Percentiles rank a stretch among this genome's conserved stretches.
Evolutionary conservation across 169 alveolate species (phyloP).

Genomic region (Plasmodium cynomolgi): DNA sequence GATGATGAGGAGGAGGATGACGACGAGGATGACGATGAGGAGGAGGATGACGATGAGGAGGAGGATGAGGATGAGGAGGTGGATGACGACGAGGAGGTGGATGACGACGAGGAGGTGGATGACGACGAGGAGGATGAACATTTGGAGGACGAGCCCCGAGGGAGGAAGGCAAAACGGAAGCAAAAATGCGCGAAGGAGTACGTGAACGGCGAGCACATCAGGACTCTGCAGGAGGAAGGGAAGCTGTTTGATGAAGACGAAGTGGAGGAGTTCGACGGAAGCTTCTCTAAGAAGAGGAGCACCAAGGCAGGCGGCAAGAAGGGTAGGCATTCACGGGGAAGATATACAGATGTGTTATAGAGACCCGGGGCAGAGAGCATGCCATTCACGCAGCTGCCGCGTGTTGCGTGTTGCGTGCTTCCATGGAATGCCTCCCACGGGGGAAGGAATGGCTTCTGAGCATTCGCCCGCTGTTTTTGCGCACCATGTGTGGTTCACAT

Average conservation of each 20-base stretch:
- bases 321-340: not conserved
- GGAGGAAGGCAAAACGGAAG: conserved; percentile 7
- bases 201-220: conserved; percentile 56
- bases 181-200: conserved; percentile 20
- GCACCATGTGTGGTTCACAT: not conserved
- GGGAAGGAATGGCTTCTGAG: not conserved
- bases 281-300: conserved; percentile 13
- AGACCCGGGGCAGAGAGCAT: not conserved
- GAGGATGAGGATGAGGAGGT: not conserved
- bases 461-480: not conserved
- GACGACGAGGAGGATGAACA: not conserved
- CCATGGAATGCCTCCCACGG: not conserved
- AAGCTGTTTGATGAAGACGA: conserved; percentile 46
- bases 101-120: not conserved
- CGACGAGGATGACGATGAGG: conserved; percentile 7
- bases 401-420: not conserved
- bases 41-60: not conserved
- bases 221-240: conserved; percentile 48
- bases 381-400: not conserved
- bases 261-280: conserved; percentile 36
- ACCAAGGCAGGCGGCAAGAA: not conserved
- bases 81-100: not conserved
- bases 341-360: not conserved
- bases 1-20: not conserved
- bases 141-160: not conserved